phyloP scores from a whole-genome alignment of 2,329 filamentous ascomycete genomes.

The Colletotrichum sp. region DNA sequence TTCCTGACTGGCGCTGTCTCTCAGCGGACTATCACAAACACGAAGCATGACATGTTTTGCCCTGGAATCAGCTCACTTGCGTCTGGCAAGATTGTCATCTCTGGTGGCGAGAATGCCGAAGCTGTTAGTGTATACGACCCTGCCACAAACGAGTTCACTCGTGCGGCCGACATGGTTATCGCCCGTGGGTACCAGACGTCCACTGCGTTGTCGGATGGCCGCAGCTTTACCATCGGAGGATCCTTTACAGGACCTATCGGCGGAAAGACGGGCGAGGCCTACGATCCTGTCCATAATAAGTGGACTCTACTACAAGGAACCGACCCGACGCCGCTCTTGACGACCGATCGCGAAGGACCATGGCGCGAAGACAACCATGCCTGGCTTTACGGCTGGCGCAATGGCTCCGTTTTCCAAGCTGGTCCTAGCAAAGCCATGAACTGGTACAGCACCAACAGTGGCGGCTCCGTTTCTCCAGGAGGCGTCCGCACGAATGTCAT shows the following conservation, averaged over 20 bases:
- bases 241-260: constrained; percentile 50
- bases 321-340: constrained; percentile 53
- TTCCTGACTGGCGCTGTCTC: constrained; percentile 28
- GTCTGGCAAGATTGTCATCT: constrained; percentile 54
- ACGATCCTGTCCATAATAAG: constrained; percentile 43
- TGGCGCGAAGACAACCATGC: constrained; percentile 44
- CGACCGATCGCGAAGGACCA: constrained; percentile 51
- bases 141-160: constrained; percentile 38
- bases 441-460: constrained; percentile 55
- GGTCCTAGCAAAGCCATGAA: constrained; percentile 59
- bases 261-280: constrained; percentile 62
- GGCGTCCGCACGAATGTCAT: constrained; percentile 48
- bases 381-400: constrained; percentile 44
- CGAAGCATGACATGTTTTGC: constrained; percentile 60
- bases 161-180: constrained; percentile 46
- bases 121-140: constrained; percentile 54
- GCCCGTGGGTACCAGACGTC: constrained; percentile 58
- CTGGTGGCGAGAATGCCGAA: constrained; percentile 53
- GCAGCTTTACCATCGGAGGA: constrained; percentile 64
- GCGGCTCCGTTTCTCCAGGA: constrained; percentile 36
- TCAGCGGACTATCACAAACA: constrained; percentile 38
- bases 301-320: constrained; percentile 51
- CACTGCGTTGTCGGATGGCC: constrained; percentile 53
- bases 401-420: constrained; percentile 56
- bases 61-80: constrained; percentile 56